Evolutionary conservation across 2,329 filamentous ascomycete species (phyloP), one percentile per base, ranked within the genome.

Genomic region (Fusarium pininemorale): DNA sequence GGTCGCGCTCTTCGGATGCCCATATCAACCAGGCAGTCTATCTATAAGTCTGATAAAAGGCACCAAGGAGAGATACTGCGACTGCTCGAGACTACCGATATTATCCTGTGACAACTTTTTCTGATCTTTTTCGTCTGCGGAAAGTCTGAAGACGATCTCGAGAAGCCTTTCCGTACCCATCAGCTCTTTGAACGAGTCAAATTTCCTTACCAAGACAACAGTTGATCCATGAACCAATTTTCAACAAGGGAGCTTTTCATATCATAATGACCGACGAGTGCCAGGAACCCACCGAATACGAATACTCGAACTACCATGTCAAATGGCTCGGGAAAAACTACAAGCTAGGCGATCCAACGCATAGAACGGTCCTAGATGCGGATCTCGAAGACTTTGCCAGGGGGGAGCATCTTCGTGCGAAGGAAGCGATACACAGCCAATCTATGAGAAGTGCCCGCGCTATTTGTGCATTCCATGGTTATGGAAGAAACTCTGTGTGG

Each of bases 401-500:
- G 15, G 7, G 5, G 8, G 65, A 69, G 24, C 65, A 64, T 20
- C 1, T 10, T 18, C 10, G 2, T 8, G 50, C 58, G 22, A 53
- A 42, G 16, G 12, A 24, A 18, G 11, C 35, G 24, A 26, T 12
- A 22, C 26, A 55, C 8, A 41, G 20, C 24, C 51, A 41, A 55
- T 28, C 42, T 6, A 53, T 54, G 55, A 7, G 5, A 20, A 42
- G 18, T 14, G 35, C 39, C 24, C 47, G 30, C 38, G 37, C n/a
- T n/a, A 14, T 30, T 45, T 54, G 57, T 38, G 48, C 44, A 44
- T 20, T 35, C 24, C n/a, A 38, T 41, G 60, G 62, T 10, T 64
- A 65, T 37, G 74, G 64, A 10, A 44, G 24, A 55, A 41, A 50
- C 38, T 48, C 68, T 24, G 61, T 63, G 18, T 76, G 70, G 70